Conservation (phyloP, 257 asterid genomes). For the Nicotiana undulata region DNA sequence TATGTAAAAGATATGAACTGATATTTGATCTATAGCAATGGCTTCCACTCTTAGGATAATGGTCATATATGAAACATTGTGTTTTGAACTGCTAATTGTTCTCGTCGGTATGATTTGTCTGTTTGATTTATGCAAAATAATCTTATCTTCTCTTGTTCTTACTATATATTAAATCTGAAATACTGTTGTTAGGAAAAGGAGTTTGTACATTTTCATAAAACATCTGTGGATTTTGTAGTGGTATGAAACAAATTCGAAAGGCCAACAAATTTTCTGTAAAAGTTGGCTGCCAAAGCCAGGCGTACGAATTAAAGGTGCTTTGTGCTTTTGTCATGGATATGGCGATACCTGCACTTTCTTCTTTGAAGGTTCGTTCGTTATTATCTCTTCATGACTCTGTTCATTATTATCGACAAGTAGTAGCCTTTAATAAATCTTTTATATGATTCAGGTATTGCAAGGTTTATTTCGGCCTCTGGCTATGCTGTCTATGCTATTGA, state of each 20-base stretch:
- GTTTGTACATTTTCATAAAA: neutral
- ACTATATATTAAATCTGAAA: neutral
- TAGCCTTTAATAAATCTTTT: neutral
- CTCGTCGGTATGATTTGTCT: neutral
- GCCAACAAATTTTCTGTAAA: slow-evolving; percentile 87
- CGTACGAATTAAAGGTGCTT: slow-evolving; percentile 72
- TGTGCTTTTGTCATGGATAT: slow-evolving; percentile 93
- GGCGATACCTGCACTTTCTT: slow-evolving; percentile 99
- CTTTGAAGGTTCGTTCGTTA: slow-evolving; percentile 87
- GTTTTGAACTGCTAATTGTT: neutral
- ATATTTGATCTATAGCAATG: neutral
- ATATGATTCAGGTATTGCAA: slow-evolving; percentile 67
- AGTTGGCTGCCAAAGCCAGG: slow-evolving; percentile 97
- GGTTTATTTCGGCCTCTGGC: slow-evolving; percentile 80
- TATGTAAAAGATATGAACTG: neutral
- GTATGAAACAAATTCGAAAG: slow-evolving; percentile 72
- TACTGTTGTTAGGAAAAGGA: neutral
- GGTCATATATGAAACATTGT: neutral
- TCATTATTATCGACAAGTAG: neutral
- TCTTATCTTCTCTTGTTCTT: neutral
- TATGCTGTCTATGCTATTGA: slow-evolving; percentile 93
- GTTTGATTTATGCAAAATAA: slow-evolving; percentile 1
- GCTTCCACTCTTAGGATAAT: neutral
- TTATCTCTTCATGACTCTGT: neutral
- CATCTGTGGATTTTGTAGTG: slow-evolving; percentile 39